phyloP scores from a whole-genome alignment of 2,329 filamentous ascomycete species.

The Ceratocystis diversiconidia region DNA sequence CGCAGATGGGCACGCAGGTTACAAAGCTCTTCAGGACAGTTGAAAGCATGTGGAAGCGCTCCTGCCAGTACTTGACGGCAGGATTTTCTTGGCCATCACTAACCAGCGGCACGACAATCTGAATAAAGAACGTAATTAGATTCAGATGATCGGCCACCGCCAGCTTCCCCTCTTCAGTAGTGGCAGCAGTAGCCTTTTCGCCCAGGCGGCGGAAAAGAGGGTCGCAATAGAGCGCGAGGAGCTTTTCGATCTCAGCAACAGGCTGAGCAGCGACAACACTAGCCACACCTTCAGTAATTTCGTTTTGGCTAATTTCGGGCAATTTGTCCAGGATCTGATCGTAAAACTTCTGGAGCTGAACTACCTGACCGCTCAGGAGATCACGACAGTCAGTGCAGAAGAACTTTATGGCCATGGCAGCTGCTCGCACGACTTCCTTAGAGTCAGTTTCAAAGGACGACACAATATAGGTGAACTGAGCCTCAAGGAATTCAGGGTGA shows the following conservation, averaged over 20 bases:
- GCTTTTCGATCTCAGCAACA: slow-evolving; percentile 61
- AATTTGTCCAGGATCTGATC: slow-evolving; percentile 76
- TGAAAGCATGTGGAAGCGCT: slow-evolving; percentile 77
- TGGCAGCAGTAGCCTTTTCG: slow-evolving; percentile 71
- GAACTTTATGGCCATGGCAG: slow-evolving; percentile 89
- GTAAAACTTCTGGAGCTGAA: slow-evolving; percentile 84
- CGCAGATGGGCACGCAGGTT: slow-evolving; percentile 73
- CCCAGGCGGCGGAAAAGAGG: slow-evolving; percentile 77
- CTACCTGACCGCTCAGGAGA: slow-evolving; percentile 67
- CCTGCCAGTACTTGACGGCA: slow-evolving; percentile 89
- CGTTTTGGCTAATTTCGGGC: slow-evolving; percentile 76
- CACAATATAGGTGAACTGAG: slow-evolving; percentile 91
- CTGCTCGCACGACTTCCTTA: slow-evolving; percentile 78
- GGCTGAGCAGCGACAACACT: slow-evolving; percentile 82
- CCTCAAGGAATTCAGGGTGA: slow-evolving; percentile 80
- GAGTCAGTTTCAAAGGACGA: slow-evolving; percentile 80
- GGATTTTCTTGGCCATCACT: slow-evolving; percentile 63
- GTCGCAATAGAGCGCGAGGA: slow-evolving; percentile 85
- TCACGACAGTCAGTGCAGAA: slow-evolving; percentile 92
- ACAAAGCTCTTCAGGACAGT: slow-evolving; percentile 82
- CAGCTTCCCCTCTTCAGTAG: slow-evolving; percentile 68
- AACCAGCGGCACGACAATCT: slow-evolving; percentile 61
- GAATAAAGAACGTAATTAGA: slow-evolving; percentile 79
- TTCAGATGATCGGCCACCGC: slow-evolving; percentile 86
- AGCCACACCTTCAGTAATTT: slow-evolving; percentile 90